Evolutionary conservation across 2,329 filamentous ascomycete genomes (phyloP), one percentile per base, ranked within the genome.

Genomic region (Cryphonectria carpinicola): DNA sequence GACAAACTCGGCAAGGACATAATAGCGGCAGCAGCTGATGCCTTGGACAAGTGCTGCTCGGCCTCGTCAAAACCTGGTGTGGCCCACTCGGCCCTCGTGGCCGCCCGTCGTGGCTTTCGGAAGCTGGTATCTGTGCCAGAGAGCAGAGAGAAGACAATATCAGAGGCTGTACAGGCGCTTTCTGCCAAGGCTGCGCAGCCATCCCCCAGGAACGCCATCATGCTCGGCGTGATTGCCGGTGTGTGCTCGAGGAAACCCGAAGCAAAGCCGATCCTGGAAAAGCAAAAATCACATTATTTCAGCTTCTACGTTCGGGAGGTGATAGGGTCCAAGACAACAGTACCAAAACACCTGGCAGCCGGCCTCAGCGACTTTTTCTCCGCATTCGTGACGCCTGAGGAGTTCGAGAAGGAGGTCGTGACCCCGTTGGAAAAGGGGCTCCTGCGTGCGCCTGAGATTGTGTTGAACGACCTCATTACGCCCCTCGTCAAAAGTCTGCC

Each of bases 381-480:
- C 22, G 87, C 86, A 43, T 98, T 95, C 78, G 85, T 92, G 52
- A 91, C 88, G 0, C 78, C 88, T 22, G 90, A 94, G 35, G 94
- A 98, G 74, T 79, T 98, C 41, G 87, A 89, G 67, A 91, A 89
- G 73, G 89, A 95, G 60, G 78, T 98, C 43, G 85, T 97, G 35
- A 93, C 95, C 11, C 85, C 94, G 0, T 84, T 98, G 19, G 96
- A 99, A 78, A 98, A 97, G 82, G 91, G 93, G 7, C 86, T 99
- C 69, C 83, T 99, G 62, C 89, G 97, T 78, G 92, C 95, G 10
- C 97, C 96, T 1, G 96, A 99, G 81, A 91, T 98, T 60, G 90
- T 97, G 19, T 84, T 98, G 39, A 90, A 92, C 75, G 92, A 94
- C 73, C 85, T 98, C 35, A 83, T 98, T 65, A 88, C 91, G 7